Percentiles rank a stretch among this genome's conserved stretches.
Evolutionary conservation across 2,329 filamentous ascomycete species (phyloP).

Genomic region (Uncinocarpus reesii): DNA sequence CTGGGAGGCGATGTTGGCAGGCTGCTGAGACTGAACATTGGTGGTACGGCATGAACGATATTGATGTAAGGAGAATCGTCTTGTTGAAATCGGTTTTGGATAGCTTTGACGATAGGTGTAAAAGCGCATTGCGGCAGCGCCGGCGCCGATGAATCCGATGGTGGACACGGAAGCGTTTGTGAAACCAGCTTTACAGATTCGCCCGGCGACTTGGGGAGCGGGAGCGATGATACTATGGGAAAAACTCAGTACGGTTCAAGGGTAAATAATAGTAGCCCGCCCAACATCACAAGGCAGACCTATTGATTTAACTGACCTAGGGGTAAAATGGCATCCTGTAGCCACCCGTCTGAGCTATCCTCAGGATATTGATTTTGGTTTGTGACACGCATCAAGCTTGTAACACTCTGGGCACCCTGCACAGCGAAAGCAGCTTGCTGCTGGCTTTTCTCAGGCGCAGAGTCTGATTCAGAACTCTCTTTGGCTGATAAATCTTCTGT

Average conservation of each 20-base stretch:
- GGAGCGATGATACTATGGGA: constrained; percentile 30
- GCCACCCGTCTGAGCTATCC: constrained; percentile 27
- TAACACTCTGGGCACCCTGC: background rate
- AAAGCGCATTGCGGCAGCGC: constrained; percentile 34
- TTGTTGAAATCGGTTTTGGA: constrained; percentile 44
- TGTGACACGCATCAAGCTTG: constrained; percentile 18
- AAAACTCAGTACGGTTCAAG: background rate
- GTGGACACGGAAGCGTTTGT: constrained; percentile 50
- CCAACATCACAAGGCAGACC: too few species aligned
- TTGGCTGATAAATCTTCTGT: background rate
- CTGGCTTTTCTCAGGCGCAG: constrained; percentile 1
- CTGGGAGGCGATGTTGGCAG: constrained; percentile 53
- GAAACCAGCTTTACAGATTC: constrained; percentile 46
- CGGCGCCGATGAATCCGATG: constrained; percentile 27
- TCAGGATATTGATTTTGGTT: constrained; percentile 27
- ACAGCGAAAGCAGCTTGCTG: constrained; percentile 4
- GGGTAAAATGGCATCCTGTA: constrained; percentile 30
- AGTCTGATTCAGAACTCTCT: constrained; percentile 10
- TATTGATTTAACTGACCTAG: constrained; percentile 25
- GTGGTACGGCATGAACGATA: constrained; percentile 53
- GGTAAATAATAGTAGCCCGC: too few species aligned
- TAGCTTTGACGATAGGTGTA: constrained; percentile 43
- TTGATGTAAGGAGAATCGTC: constrained; percentile 51
- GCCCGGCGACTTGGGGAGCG: constrained; percentile 29
- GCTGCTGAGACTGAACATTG: constrained; percentile 51